These are phyloP conservation scores for Apocynum venetum DNA, from an alignment of 257 asterid species.

Conservation along the genomic window DNA sequence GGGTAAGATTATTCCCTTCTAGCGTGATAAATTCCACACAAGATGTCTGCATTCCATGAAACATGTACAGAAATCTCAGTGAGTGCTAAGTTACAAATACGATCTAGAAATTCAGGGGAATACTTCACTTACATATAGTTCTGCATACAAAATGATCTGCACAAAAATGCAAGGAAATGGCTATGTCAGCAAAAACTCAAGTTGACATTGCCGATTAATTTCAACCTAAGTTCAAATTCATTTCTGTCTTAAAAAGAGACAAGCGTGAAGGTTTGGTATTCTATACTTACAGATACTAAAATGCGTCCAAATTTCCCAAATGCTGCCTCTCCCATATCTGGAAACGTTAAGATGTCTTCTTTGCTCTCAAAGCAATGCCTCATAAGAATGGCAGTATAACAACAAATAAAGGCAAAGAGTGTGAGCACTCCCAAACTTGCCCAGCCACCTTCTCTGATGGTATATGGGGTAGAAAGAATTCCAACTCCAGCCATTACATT, in stretches of 20 bases:
- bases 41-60: slow-evolving; percentile 47
- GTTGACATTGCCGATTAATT: neutral
- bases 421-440: slow-evolving; percentile 48
- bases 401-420: slow-evolving; percentile 70
- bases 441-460: slow-evolving; percentile 81
- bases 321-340: slow-evolving; percentile 90
- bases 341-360: slow-evolving; percentile 59
- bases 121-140: slow-evolving; percentile 58
- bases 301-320: slow-evolving; percentile 70
- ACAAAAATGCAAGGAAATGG: slow-evolving; percentile 13
- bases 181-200: slow-evolving; percentile 4
- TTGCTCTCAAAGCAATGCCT: slow-evolving; percentile 66
- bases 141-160: slow-evolving; percentile 85
- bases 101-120: slow-evolving; percentile 1
- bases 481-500: slow-evolving; percentile 92
- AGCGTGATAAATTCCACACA: slow-evolving; percentile 74
- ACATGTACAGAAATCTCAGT: slow-evolving; percentile 13
- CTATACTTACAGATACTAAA: slow-evolving; percentile 57
- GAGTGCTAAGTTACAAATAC: neutral
- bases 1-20: slow-evolving; percentile 80
- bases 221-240: neutral
- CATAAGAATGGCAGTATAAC: slow-evolving; percentile 78
- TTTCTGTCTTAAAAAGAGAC: neutral
- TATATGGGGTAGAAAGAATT: slow-evolving; percentile 65
- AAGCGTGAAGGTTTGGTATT: neutral